Percentiles rank a stretch among this genome's conserved stretches.
phyloP scores from a whole-genome alignment of 148 eudicot genomes.

The Chenopodium album region DNA sequence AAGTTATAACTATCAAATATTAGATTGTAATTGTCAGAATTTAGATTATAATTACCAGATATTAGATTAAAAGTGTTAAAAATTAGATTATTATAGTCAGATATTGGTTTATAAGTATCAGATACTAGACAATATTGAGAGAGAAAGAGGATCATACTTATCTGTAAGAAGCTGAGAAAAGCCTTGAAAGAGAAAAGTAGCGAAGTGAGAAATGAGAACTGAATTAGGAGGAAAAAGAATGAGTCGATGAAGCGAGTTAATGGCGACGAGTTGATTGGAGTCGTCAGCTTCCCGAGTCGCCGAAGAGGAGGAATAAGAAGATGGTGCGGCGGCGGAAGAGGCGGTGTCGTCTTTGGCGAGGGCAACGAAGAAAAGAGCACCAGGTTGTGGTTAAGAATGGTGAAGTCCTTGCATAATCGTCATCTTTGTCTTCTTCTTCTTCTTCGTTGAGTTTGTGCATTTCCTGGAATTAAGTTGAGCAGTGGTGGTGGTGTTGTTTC shows the following conservation, averaged over 20 bases:
- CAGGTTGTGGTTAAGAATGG: constrained; percentile 41
- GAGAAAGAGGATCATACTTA: constrained; percentile 42
- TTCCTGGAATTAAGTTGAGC: no score
- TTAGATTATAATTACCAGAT: no score
- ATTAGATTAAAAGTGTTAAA: no score
- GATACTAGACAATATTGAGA: no score
- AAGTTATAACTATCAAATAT: no score
- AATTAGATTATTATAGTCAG: no score
- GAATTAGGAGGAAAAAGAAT: constrained; percentile 75
- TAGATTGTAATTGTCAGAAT: no score
- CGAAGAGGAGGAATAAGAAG: constrained; percentile 11
- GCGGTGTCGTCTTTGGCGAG: constrained; percentile 32
- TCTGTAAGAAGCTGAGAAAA: constrained; percentile 76
- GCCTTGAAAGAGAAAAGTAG: constrained; percentile 74
- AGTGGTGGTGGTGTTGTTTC: no score
- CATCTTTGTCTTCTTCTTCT: not conserved
- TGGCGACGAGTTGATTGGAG: constrained; percentile 55
- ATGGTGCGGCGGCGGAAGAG: constrained; percentile 6
- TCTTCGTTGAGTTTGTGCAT: constrained; percentile 12
- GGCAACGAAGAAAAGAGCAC: constrained; percentile 29
- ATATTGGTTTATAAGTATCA: no score
- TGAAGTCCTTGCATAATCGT: constrained; percentile 66
- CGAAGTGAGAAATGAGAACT: constrained; percentile 69
- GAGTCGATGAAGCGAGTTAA: constrained; percentile 70
- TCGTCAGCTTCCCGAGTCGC: constrained; percentile 43